phyloP scores from a whole-genome alignment of 1,139 yeast genomes.

The Protomyces gravidus region DNA sequence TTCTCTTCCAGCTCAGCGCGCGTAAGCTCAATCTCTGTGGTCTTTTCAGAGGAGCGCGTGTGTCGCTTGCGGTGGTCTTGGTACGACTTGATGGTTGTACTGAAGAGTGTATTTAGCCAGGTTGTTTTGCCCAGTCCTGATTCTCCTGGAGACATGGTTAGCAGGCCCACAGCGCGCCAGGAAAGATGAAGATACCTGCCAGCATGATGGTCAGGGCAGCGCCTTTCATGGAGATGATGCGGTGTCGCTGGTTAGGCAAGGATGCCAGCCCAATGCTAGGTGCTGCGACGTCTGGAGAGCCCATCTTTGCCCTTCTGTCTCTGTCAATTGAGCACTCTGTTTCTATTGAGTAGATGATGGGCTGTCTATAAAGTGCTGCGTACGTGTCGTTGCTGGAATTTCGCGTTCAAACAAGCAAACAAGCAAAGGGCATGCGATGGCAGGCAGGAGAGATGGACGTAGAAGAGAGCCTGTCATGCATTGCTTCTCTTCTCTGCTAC shows the following conservation, averaged over 20 bases:
- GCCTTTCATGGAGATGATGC: slow-evolving; percentile 82
- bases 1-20: slow-evolving; percentile 89
- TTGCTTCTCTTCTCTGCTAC: too few relatives aligned
- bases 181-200: slow-evolving; percentile 56
- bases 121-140: slow-evolving; percentile 57
- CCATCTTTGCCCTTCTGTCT: too few relatives aligned
- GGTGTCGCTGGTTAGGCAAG: slow-evolving; percentile 89
- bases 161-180: slow-evolving; percentile 72
- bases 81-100: slow-evolving; percentile 56
- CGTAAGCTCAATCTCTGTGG: slow-evolving; percentile 84
- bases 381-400: too few relatives aligned
- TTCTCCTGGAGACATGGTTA: slow-evolving; percentile 17
- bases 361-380: too few relatives aligned
- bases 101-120: slow-evolving; percentile 81
- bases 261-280: slow-evolving; percentile 70
- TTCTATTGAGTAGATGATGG: too few relatives aligned
- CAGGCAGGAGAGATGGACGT: too few relatives aligned
- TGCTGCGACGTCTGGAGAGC: slow-evolving; percentile 10
- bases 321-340: too few relatives aligned
- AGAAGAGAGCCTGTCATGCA: too few relatives aligned
- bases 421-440: too few relatives aligned
- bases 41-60: slow-evolving; percentile 69
- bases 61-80: slow-evolving; percentile 65
- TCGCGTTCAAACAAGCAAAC: too few relatives aligned
- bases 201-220: slow-evolving; percentile 89